Evolutionary conservation across 208 protist species (phyloP).

Genomic region (Polymyxa betae): DNA sequence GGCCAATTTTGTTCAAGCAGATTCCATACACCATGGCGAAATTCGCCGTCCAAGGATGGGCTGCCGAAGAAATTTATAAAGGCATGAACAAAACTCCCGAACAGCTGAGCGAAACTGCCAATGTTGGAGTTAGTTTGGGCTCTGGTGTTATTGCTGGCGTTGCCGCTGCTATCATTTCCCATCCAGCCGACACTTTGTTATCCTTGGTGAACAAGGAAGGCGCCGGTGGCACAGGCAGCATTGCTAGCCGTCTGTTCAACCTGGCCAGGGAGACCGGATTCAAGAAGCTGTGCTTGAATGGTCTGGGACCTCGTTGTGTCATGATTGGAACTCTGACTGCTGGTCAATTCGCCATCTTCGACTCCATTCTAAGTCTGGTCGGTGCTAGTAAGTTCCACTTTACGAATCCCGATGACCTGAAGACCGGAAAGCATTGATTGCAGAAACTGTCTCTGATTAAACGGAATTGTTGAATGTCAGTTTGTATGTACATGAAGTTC

Average conservation of each 20-base stretch:
- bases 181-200: slow-evolving; percentile 83
- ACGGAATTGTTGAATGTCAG: too few species aligned
- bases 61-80: slow-evolving; percentile 73
- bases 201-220: slow-evolving; percentile 75
- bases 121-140: slow-evolving; percentile 71
- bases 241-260: slow-evolving; percentile 67
- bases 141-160: slow-evolving; percentile 80
- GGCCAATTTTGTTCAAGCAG: slow-evolving; percentile 81
- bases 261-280: slow-evolving; percentile 71
- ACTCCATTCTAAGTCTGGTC: slow-evolving; percentile 70
- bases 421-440: too few species aligned
- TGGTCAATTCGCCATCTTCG: slow-evolving; percentile 79
- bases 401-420: slow-evolving; percentile 61
- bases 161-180: slow-evolving; percentile 78
- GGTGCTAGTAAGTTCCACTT: slow-evolving; percentile 71
- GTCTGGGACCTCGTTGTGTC: slow-evolving; percentile 72
- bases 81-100: slow-evolving; percentile 16
- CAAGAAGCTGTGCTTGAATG: slow-evolving; percentile 71
- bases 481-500: too few species aligned
- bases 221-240: slow-evolving; percentile 70
- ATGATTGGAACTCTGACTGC: slow-evolving; percentile 78
- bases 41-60: slow-evolving; percentile 78
- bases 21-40: slow-evolving; percentile 85
- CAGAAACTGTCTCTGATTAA: too few species aligned
- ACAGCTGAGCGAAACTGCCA: slow-evolving; percentile 50